A percentile compares a stretch with the other conserved stretches of the same genome.
These are phyloP conservation scores for Chlamydomonas schloesseri DNA, from an alignment of 139 green algal species.

Conservation along the genomic window DNA sequence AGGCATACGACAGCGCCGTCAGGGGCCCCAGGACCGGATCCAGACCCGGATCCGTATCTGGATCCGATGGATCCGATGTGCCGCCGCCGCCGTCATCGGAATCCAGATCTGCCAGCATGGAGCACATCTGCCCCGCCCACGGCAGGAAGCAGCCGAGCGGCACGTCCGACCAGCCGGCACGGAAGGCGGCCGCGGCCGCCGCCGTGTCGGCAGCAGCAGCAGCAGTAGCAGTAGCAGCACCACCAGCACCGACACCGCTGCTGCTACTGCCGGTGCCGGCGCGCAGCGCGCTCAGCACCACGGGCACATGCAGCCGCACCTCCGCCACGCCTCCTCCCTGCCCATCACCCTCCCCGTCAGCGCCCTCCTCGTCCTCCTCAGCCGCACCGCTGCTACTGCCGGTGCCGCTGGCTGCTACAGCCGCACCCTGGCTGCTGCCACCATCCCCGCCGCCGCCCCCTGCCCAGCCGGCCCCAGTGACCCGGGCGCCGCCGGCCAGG, in stretches of 20 bases:
- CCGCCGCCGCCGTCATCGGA: too few species aligned
- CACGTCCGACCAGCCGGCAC: conserved; percentile 2
- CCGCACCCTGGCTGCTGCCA: not conserved
- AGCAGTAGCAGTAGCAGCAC: too few species aligned
- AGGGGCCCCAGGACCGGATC: conserved; percentile 21
- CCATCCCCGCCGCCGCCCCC: not conserved
- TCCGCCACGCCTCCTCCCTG: not conserved
- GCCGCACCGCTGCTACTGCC: not conserved
- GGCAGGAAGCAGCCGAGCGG: conserved; percentile 31
- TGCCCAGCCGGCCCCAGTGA: not conserved
- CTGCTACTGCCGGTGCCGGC: too few species aligned
- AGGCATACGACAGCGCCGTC: not conserved
- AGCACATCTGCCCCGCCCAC: conserved; percentile 27
- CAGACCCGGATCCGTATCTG: too few species aligned
- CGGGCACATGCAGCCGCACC: conserved; percentile 11
- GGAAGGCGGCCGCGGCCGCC: conserved; percentile 10
- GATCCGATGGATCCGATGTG: too few species aligned
- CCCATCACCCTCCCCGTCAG: not conserved
- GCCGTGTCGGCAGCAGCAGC: too few species aligned
- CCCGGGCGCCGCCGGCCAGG: conserved; percentile 5
- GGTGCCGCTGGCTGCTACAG: not conserved
- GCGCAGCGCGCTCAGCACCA: conserved; percentile 8
- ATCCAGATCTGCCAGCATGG: conserved; percentile 2
- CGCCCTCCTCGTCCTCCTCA: not conserved
- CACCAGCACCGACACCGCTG: too few species aligned